phyloP scores from a whole-genome alignment of 1,139 yeast species.

The Geotrichum carabidarum region DNA sequence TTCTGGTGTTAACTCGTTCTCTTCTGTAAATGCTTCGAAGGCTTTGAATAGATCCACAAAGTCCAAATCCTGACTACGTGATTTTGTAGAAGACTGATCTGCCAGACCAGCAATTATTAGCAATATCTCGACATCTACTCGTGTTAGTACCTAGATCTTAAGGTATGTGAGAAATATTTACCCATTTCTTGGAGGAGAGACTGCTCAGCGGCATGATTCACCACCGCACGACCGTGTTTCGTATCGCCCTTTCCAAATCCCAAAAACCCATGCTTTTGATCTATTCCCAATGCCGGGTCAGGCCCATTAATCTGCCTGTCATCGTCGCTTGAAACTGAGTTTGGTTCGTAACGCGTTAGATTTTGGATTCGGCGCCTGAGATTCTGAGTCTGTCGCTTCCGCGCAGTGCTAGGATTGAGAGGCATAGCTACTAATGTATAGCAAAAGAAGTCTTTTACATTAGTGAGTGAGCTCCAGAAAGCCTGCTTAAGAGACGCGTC shows the following conservation, averaged over 20 bases:
- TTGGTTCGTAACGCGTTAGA: constrained; percentile 18
- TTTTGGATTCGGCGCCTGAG: constrained; percentile 16
- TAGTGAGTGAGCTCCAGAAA: background rate
- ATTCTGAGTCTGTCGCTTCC: constrained; percentile 10
- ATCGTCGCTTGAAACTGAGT: constrained; percentile 9
- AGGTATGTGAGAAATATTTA: background rate
- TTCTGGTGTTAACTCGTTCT: constrained; percentile 22
- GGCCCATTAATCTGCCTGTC: constrained; percentile 2
- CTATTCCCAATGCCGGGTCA: background rate
- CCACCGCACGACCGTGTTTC: background rate
- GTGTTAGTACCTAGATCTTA: background rate
- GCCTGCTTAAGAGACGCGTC: background rate
- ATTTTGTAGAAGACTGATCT: constrained; percentile 2
- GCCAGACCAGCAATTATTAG: constrained; percentile 14
- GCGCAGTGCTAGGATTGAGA: constrained; percentile 8
- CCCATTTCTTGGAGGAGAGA: constrained; percentile 7
- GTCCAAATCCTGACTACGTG: constrained; percentile 14
- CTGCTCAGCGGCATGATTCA: background rate
- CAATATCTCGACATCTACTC: constrained; percentile 9
- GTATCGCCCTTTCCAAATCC: constrained; percentile 2
- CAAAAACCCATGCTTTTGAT: constrained; percentile 5
- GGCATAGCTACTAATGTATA: constrained; percentile 12
- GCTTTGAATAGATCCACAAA: constrained; percentile 27
- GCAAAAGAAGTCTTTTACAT: background rate
- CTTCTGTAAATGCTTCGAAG: constrained; percentile 26